Evolutionary conservation across 805 yeast species (phyloP).

Genomic region (Sporopachydermia quercuum): DNA sequence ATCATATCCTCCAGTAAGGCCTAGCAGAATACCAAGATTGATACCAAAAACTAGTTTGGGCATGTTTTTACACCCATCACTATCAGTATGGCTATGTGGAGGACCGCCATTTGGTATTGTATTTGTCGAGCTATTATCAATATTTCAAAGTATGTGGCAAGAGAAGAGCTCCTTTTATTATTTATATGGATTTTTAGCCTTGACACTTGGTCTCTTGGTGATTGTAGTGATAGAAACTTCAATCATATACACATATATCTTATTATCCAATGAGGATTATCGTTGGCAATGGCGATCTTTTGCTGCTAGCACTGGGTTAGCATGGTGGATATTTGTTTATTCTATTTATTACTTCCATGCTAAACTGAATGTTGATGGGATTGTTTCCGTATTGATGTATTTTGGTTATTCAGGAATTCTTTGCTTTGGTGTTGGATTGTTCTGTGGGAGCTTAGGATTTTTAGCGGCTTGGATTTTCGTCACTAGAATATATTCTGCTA

Average conservation of each 20-base stretch:
- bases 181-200: conserved; percentile 62
- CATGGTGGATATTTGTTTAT: conserved; percentile 54
- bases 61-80: conserved; percentile 5
- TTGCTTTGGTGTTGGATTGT: conserved; percentile 45
- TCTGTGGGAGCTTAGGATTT: conserved; percentile 65
- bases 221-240: conserved; percentile 59
- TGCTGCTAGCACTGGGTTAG: conserved; percentile 53
- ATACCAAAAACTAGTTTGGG: conserved; percentile 13
- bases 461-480: conserved; percentile 54
- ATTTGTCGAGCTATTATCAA: conserved; percentile 61
- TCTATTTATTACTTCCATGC: conserved; percentile 50
- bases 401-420: conserved; percentile 58
- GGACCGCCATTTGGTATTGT: conserved; percentile 65
- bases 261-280: conserved; percentile 38
- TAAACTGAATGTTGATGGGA: conserved; percentile 46
- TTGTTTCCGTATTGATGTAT: conserved; percentile 52
- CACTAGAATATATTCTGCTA: conserved; percentile 40
- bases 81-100: conserved; percentile 36
- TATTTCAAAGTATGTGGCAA: conserved; percentile 66
- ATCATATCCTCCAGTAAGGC: conserved; percentile 10
- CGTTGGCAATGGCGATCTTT: conserved; percentile 82
- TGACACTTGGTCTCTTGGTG: conserved; percentile 42
- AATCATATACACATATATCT: conserved; percentile 50
- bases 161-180: conserved; percentile 68
- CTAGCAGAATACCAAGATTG: conserved; percentile 19